A percentile compares a stretch with the other conserved stretches of the same genome.
Evolutionary conservation across 306 rosid genomes (phyloP).

Genomic region (Malus orientalis): DNA sequence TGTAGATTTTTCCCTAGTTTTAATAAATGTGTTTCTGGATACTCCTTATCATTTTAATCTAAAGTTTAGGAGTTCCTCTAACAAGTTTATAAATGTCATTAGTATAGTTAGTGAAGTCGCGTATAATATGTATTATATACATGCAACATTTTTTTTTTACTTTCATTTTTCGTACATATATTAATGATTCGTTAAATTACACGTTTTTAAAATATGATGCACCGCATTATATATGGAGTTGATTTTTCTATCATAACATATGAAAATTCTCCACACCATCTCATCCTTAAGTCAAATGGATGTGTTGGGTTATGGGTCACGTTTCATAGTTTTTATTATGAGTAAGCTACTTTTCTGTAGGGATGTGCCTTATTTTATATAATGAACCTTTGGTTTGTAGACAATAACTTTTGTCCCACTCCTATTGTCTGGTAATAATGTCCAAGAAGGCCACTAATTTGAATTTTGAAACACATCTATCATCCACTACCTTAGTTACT

Average conservation of each 20-base stretch:
- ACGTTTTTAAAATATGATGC: too few relatives aligned
- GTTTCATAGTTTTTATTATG: slow-evolving; percentile 3
- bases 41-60: too few relatives aligned
- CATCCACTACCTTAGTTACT: background rate
- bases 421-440: background rate
- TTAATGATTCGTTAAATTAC: too few relatives aligned
- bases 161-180: too few relatives aligned
- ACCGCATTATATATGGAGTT: too few relatives aligned
- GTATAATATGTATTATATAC: too few relatives aligned
- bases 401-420: background rate
- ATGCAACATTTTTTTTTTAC: too few relatives aligned
- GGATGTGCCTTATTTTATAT: background rate
- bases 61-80: too few relatives aligned
- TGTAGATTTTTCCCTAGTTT: too few relatives aligned
- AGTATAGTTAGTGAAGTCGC: too few relatives aligned
- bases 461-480: slow-evolving; percentile 2
- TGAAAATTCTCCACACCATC: background rate
- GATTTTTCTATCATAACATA: background rate
- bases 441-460: slow-evolving; percentile 1
- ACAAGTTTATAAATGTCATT: too few relatives aligned
- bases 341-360: background rate
- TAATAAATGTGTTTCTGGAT: too few relatives aligned
- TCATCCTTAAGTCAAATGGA: background rate
- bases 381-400: background rate
- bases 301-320: background rate